phyloP scores from a whole-genome alignment of 139 green algal species.

The Volvox reticuliferus region DNA sequence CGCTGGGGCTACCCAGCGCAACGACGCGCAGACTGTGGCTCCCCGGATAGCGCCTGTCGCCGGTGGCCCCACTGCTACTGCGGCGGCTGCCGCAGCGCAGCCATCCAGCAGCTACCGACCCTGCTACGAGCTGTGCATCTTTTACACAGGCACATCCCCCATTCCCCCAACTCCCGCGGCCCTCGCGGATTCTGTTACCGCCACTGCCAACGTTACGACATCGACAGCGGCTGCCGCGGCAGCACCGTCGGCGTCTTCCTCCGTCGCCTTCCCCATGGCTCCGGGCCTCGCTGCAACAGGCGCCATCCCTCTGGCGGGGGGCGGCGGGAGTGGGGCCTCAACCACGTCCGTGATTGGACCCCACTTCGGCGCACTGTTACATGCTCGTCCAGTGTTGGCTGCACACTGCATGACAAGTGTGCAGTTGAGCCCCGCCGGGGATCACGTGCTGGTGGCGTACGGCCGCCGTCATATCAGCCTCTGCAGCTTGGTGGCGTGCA shows the following conservation, averaged over 20 bases:
- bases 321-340: neutral
- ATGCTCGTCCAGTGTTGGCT: constrained; percentile 79
- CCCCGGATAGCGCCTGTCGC: neutral
- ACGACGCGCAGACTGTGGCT: neutral
- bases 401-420: constrained; percentile 97
- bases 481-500: constrained; percentile 79
- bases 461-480: constrained; percentile 89
- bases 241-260: neutral
- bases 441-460: constrained; percentile 93
- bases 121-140: constrained; percentile 43
- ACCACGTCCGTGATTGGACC: neutral
- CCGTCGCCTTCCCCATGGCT: constrained; percentile 10
- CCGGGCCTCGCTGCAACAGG: neutral
- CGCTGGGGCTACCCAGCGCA: neutral
- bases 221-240: neutral
- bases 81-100: neutral
- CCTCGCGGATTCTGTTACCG: neutral
- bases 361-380: constrained; percentile 70
- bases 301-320: neutral
- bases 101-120: neutral
- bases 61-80: neutral
- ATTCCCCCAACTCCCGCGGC: neutral
- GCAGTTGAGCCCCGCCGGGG: constrained; percentile 88
- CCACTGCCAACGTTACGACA: neutral
- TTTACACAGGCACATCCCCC: constrained; percentile 24